Evolutionary conservation across 768 basidiomycete genomes (phyloP), one percentile per base, ranked within the genome.

Genomic region (Cubamyces lactineus): DNA sequence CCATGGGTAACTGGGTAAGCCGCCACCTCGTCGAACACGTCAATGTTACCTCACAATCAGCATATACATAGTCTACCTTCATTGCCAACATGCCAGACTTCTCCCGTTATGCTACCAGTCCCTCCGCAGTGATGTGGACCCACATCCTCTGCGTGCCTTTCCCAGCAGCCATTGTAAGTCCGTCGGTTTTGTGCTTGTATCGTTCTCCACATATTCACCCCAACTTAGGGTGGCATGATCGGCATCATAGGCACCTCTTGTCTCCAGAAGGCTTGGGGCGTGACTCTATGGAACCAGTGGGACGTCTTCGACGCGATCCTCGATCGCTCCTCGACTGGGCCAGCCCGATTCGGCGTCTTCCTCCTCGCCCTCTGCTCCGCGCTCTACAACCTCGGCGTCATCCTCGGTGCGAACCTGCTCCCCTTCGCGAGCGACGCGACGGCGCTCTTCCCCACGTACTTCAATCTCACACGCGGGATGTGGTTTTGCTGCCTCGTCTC

Each of bases 41-140:
- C 34, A 11, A 6, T 34, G 1, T 34, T 6, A 11, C 42, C 12
- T 2, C n/a, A 24, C 9, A n/a, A 9, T 7, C n/a, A 24, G 1
- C 24, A 16, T 19, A n/a, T 16, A 66, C 34, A 9, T 9, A 34
- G 66, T 66, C 66, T 12, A 63, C 66, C 0, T 66, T 66, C 39
- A 66, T 66, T 19, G 66, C 62, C 13, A 66, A 66, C 53, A 66
- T 63, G 66, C 66, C 66, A 11, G 66, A 66, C 53, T 66, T 66
- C 38, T 24, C 66, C 16, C 62, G 66, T 12, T 66, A 66, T n/a
- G 62, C 66, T 8, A 57, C 53, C 2, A 54, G 49, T 26, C 66
- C 66, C 1, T 55, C 59, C 2, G 62, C 62, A 0, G 59, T 60
- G 11, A 57, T 66, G 50, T 66, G 66, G 66, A 66, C 62, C 1